Percentiles rank a stretch among this genome's conserved stretches.
These are phyloP conservation scores for Saccharomycopsis phalli DNA, from an alignment of 1,139 yeast genomes.

Conservation along the genomic window DNA sequence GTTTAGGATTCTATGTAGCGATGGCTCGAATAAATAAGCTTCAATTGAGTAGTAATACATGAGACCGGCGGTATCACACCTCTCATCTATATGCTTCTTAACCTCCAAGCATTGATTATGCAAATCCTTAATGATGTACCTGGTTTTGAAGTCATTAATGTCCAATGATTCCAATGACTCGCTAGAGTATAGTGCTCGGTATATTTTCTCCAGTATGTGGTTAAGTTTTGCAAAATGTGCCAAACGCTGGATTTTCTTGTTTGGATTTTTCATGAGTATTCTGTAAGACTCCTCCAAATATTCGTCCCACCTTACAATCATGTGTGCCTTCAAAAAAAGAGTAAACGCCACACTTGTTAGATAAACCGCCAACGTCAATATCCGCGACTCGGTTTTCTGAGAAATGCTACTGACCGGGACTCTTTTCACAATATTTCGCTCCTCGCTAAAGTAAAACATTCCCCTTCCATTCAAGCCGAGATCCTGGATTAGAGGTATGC, in stretches of 20 bases:
- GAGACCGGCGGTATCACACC: slow-evolving; percentile 29
- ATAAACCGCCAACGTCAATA: slow-evolving; percentile 41
- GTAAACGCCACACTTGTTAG: slow-evolving; percentile 44
- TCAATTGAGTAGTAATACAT: slow-evolving; percentile 58
- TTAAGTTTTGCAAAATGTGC: slow-evolving; percentile 55
- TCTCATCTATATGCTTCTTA: slow-evolving; percentile 27
- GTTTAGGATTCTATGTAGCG: slow-evolving; percentile 30
- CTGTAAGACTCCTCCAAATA: slow-evolving; percentile 53
- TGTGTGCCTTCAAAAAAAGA: slow-evolving; percentile 43
- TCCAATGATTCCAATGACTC: slow-evolving; percentile 28
- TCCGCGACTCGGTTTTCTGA: slow-evolving; percentile 33
- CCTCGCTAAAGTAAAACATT: slow-evolving; percentile 32
- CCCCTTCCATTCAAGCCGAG: slow-evolving; percentile 59
- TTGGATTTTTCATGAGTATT: slow-evolving; percentile 33
- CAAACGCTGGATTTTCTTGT: slow-evolving; percentile 31
- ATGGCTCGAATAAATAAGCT: slow-evolving; percentile 64
- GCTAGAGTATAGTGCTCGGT: slow-evolving; percentile 38
- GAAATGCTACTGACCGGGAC: slow-evolving; percentile 26
- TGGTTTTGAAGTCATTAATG: slow-evolving; percentile 21
- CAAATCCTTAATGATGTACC: slow-evolving; percentile 34
- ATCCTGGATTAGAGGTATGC: slow-evolving; percentile 67
- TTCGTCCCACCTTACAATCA: slow-evolving; percentile 41
- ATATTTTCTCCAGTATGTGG: slow-evolving; percentile 55
- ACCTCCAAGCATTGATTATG: slow-evolving; percentile 26
- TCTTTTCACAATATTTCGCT: slow-evolving; percentile 31